phyloP scores from a whole-genome alignment of 1,139 yeast genomes.

The Meyerozyma sp. region DNA sequence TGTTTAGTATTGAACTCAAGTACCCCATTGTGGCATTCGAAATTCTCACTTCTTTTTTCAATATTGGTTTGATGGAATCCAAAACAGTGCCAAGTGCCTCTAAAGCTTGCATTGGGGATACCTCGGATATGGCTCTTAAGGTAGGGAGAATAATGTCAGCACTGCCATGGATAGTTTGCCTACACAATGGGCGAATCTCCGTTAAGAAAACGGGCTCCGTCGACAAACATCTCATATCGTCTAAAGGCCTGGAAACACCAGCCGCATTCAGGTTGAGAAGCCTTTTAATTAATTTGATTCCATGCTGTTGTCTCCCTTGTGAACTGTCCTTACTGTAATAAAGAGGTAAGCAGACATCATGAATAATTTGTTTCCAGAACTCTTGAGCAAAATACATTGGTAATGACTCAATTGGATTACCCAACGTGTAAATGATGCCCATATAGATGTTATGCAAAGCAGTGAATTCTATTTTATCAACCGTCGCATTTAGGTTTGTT shows the following conservation, averaged over 20 bases:
- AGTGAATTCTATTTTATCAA: conserved; percentile 21
- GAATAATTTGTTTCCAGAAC: not conserved
- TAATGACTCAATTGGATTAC: conserved; percentile 14
- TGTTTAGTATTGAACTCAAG: not conserved
- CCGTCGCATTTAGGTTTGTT: conserved; percentile 17
- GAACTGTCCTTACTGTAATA: not conserved
- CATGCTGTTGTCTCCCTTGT: not conserved
- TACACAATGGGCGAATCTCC: not conserved
- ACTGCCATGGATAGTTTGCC: not conserved
- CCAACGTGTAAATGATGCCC: conserved; percentile 27
- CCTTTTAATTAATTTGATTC: not conserved
- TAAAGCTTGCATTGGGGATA: not conserved
- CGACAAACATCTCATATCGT: not conserved
- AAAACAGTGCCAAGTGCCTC: not conserved
- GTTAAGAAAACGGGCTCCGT: not conserved
- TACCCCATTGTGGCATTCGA: not conserved
- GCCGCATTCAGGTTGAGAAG: not conserved
- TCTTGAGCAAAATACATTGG: not conserved
- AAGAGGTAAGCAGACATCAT: not conserved
- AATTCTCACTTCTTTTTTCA: not conserved
- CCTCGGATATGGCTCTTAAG: not conserved
- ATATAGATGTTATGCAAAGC: conserved; percentile 26
- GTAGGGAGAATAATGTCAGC: not conserved
- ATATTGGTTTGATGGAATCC: not conserved
- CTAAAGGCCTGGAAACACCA: not conserved